These are phyloP conservation scores for Rhizomucor miehei DNA, from an alignment of 371 early-diverging fungal species.

Conservation along the genomic window DNA sequence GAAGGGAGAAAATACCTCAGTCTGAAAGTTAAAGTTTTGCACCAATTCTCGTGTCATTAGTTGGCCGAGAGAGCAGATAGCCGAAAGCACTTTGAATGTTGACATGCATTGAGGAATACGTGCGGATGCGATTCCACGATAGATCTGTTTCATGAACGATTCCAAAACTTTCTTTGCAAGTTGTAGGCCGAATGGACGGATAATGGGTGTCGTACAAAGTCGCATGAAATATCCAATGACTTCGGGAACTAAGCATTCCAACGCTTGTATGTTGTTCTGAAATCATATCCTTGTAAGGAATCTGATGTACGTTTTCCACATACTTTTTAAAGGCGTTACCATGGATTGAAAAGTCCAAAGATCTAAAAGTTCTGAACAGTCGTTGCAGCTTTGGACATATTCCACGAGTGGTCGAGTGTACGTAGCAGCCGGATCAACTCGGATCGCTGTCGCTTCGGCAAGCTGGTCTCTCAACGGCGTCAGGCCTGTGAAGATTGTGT, in stretches of 20 bases:
- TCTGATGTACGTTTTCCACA: too few relatives aligned
- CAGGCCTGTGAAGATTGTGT: background rate
- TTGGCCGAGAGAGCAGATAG: slow-evolving; percentile 39
- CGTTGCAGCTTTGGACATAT: slow-evolving; percentile 39
- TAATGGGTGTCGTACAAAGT: slow-evolving; percentile 42
- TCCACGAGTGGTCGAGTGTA: slow-evolving; percentile 42
- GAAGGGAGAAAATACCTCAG: slow-evolving; percentile 28
- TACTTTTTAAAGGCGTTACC: too few relatives aligned
- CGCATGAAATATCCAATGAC: slow-evolving; percentile 38
- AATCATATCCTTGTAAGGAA: too few relatives aligned
- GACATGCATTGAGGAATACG: slow-evolving; percentile 40
- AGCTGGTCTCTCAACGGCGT: slow-evolving; percentile 20
- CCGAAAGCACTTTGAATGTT: slow-evolving; percentile 31
- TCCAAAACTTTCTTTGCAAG: slow-evolving; percentile 29
- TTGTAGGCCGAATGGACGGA: slow-evolving; percentile 41
- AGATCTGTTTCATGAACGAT: slow-evolving; percentile 77
- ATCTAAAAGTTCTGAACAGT: slow-evolving; percentile 30
- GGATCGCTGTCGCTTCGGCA: slow-evolving; percentile 23
- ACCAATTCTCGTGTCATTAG: slow-evolving; percentile 36
- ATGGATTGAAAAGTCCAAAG: slow-evolving; percentile 46
- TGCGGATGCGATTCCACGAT: slow-evolving; percentile 80
- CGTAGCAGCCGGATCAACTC: slow-evolving; percentile 44
- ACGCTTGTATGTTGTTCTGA: slow-evolving; percentile 37
- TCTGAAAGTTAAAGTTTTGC: slow-evolving; percentile 44
- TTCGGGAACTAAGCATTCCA: slow-evolving; percentile 45